Conservation (phyloP, 441 rosid genomes). For the Mallotus japonicus region DNA sequence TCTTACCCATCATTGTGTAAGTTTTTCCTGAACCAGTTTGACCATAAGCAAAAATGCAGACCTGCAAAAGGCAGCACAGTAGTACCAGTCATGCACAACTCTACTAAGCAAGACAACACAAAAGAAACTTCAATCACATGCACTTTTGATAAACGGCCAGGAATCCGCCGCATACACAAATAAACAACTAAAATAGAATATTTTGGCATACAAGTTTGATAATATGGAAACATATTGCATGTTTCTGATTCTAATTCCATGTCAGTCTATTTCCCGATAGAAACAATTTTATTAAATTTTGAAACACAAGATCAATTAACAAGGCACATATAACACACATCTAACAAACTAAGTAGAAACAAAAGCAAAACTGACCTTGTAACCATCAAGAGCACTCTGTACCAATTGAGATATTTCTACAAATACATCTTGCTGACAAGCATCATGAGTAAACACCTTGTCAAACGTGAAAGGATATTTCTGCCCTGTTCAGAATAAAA, state of each 20-base stretch:
- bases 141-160: not conserved
- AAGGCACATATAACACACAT: not conserved
- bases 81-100: constrained; percentile 5
- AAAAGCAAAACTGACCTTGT: constrained; percentile 52
- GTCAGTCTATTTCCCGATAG: not conserved
- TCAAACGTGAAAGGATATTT: constrained; percentile 87
- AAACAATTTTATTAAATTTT: not conserved
- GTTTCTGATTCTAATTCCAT: not conserved
- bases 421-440: constrained; percentile 87
- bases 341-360: not conserved
- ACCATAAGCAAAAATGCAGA: constrained; percentile 97
- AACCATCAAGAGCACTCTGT: constrained; percentile 97
- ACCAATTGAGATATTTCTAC: constrained; percentile 92
- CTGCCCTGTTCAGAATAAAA: constrained; percentile 49
- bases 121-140: not conserved
- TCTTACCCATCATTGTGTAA: constrained; percentile 97
- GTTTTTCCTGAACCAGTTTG: constrained; percentile 99
- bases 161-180: not conserved
- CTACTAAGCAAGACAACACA: too few species aligned
- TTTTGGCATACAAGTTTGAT: not conserved
- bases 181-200: not conserved
- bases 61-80: constrained; percentile 45
- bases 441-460: constrained; percentile 83
- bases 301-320: not conserved
- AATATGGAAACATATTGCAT: not conserved